phyloP scores from a whole-genome alignment of 768 basidiomycete species.

The Lyophyllum decastes region DNA sequence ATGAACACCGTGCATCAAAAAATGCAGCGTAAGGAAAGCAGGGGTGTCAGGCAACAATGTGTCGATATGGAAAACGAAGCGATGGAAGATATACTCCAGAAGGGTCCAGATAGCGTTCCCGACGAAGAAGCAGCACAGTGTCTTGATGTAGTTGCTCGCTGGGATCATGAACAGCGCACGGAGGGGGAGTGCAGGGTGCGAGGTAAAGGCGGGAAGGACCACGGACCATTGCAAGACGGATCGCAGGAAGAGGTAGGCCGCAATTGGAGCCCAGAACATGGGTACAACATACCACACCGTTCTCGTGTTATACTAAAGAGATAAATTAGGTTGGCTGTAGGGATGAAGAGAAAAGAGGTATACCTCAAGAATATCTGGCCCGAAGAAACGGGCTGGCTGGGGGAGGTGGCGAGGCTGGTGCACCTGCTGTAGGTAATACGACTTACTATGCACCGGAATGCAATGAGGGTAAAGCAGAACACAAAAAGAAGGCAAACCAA shows the following conservation, averaged over 20 bases:
- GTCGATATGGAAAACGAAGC: conserved; percentile 98
- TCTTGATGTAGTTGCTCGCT: conserved; percentile 50
- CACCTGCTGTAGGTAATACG: conserved; percentile 94
- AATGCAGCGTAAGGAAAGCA: conserved; percentile 82
- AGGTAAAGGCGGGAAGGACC: conserved; percentile 64
- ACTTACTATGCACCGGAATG: conserved; percentile 58
- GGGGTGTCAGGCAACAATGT: conserved; percentile 81
- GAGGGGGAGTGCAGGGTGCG: conserved; percentile 57
- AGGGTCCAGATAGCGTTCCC: conserved; percentile 95
- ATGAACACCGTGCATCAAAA: conserved; percentile 92
- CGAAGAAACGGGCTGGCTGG: conserved; percentile 86
- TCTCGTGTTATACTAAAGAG: conserved; percentile 67
- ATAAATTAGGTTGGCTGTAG: background rate
- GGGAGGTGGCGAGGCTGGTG: conserved; percentile 92
- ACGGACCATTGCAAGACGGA: conserved; percentile 82
- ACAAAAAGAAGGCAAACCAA: conserved; percentile 26
- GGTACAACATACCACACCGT: conserved; percentile 96
- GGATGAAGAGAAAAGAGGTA: conserved; percentile 10
- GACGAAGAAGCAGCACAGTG: conserved; percentile 68
- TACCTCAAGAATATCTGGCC: conserved; percentile 79
- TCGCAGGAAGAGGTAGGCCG: conserved; percentile 75
- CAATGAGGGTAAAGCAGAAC: background rate
- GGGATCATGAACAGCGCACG: conserved; percentile 49
- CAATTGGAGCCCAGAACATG: conserved; percentile 87
- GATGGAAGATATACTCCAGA: conserved; percentile 90